Evolutionary conservation across 2,329 filamentous ascomycete species (phyloP), one percentile per base, ranked within the genome.

Genomic region (Pseudogymnoascus sp.): DNA sequence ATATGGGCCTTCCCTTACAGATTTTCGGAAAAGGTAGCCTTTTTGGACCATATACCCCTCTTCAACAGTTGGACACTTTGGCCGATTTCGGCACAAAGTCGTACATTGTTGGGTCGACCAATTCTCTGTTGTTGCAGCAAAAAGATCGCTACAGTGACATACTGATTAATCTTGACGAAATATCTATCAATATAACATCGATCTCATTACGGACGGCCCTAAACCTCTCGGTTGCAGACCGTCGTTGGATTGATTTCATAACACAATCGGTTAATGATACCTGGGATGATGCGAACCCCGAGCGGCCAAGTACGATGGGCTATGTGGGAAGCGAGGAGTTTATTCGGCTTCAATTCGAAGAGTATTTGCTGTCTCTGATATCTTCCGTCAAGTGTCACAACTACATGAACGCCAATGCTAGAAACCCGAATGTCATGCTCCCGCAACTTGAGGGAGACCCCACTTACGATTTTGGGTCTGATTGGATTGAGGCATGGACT

Each of bases 251-350:
- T 67, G 94, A 99, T 75, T 92, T 91, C 68, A 81, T 99, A 60
- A 95, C 91, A 0, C 90, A 96, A 68, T 89, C 91, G 38, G 90
- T 99, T 20, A 90, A 94, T 69, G 91, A 97, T 65, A 97, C 94
- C 0, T 99, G 94, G 94, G 94, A 99, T 71, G 91, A 96, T 41
- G 79, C 85, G 4, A 93, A 97, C 69, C 94, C 94, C 0, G 84
- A 85, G 64, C 82, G 90, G 57, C 94, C 94, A n/a, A 97, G 91
- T 69, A 96, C 91, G 2, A 87, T 97, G 79, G 92, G 92, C 30
- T 99, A 97, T 70, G 86, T 91, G 37, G 94, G 94, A 30, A 97
- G 91, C 64, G 94, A 99, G 75, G 94, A 97, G 72, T 97, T 97
- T 70, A 99, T 99, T 68, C 85, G 94, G 30, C 84, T 97, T 39